These are phyloP conservation scores for Claviceps cyperi DNA, from an alignment of 2,329 filamentous ascomycete species.

Conservation along the genomic window DNA sequence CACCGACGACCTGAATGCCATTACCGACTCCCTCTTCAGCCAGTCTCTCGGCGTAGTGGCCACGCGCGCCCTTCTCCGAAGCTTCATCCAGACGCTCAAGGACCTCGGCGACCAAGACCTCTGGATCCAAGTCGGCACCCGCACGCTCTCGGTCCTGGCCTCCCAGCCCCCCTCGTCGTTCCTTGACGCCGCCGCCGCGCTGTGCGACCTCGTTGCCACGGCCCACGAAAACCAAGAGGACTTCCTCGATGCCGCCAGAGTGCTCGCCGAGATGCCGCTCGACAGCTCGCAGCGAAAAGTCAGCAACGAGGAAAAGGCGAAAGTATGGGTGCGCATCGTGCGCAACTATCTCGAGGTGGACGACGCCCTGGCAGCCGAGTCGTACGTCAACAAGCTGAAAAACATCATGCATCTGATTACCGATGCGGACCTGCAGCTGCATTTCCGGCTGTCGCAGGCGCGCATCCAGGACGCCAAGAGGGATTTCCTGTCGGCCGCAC, in stretches of 20 bases:
- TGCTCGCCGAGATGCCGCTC: conserved; percentile 70
- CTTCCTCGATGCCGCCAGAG: conserved; percentile 61
- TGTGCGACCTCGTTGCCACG: conserved; percentile 69
- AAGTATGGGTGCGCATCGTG: conserved; percentile 86
- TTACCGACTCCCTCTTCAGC: conserved; percentile 51
- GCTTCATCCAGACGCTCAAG: conserved; percentile 50
- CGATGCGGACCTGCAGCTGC: conserved; percentile 59
- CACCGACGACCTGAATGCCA: conserved; percentile 47
- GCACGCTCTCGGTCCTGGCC: conserved; percentile 53
- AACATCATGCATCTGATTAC: conserved; percentile 70
- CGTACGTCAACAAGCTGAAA: conserved; percentile 88
- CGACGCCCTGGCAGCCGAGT: conserved; percentile 72
- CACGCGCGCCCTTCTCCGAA: conserved; percentile 53
- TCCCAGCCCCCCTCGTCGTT: conserved; percentile 50
- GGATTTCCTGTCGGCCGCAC: conserved; percentile 74
- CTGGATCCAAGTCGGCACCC: conserved; percentile 61
- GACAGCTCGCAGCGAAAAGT: conserved; percentile 80
- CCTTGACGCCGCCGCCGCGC: conserved; percentile 67
- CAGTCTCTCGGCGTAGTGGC: conserved; percentile 64
- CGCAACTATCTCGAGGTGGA: conserved; percentile 89
- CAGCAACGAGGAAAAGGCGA: conserved; percentile 66
- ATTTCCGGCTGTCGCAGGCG: conserved; percentile 84
- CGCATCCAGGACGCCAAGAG: conserved; percentile 85
- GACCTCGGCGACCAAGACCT: conserved; percentile 45
- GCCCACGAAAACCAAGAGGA: conserved; percentile 76